phyloP scores from a whole-genome alignment of 2,329 filamentous ascomycete species.

The Talaromyces sp. region DNA sequence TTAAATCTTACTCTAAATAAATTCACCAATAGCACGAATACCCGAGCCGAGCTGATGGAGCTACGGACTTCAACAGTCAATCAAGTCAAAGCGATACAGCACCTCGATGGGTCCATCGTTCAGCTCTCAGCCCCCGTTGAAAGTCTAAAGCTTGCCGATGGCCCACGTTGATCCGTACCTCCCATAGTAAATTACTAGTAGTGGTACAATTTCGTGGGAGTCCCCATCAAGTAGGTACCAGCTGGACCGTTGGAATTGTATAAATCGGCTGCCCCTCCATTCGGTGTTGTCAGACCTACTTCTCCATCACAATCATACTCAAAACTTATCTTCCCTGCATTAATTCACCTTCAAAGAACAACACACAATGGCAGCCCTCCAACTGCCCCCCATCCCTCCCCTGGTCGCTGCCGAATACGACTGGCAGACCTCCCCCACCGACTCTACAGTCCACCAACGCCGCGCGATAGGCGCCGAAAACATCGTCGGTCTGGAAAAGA shows the following conservation, averaged over 20 bases:
- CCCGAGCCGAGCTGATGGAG: background rate
- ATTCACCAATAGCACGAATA: background rate
- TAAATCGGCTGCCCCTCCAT: background rate
- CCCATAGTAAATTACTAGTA: background rate
- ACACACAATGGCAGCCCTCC: background rate
- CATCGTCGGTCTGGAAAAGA: constrained; percentile 11
- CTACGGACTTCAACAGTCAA: background rate
- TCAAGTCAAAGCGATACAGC: background rate
- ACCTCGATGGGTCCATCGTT: background rate
- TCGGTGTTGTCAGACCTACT: background rate
- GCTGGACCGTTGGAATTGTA: background rate
- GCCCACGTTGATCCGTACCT: background rate
- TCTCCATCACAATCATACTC: background rate
- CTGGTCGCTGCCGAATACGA: constrained; percentile 1
- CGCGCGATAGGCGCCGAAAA: constrained; percentile 4
- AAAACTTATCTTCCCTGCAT: background rate
- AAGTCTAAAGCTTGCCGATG: background rate
- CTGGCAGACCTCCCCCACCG: constrained; percentile 6
- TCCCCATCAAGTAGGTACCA: no score
- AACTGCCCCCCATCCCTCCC: constrained; percentile 18
- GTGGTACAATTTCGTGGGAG: background rate
- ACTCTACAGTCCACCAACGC: constrained; percentile 9
- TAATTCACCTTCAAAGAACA: background rate
- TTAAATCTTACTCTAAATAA: background rate
- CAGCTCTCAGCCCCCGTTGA: background rate